Conservation (phyloP, 129 eudicot genomes). For the Ambrosia artemisiifolia region DNA sequence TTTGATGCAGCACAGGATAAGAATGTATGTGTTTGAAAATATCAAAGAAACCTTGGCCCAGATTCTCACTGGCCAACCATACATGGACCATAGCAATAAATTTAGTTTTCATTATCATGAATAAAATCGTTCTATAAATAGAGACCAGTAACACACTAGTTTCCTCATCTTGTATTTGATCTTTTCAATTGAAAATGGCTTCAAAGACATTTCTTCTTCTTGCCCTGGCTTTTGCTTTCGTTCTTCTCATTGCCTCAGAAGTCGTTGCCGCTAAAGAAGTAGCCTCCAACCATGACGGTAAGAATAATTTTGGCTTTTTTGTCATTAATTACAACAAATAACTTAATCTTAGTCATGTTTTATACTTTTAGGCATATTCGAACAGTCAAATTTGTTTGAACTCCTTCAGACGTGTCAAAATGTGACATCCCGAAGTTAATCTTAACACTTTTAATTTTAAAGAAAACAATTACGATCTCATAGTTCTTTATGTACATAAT, state of each 20-base stretch:
- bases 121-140: conserved; percentile 9
- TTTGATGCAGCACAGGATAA: neutral
- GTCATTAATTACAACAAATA: neutral
- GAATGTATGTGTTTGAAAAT: neutral
- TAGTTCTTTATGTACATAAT: no score
- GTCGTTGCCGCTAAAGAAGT: neutral
- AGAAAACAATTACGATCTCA: no score
- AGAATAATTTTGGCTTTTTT: neutral
- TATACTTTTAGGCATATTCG: no score
- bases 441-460: no score
- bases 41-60: neutral
- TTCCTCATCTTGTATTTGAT: neutral
- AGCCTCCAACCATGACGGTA: conserved; percentile 1
- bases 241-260: conserved; percentile 10
- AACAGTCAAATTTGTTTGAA: no score
- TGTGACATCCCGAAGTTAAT: no score
- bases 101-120: neutral
- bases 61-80: neutral
- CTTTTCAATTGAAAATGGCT: conserved; percentile 1
- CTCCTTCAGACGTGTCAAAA: no score
- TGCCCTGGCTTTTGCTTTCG: conserved; percentile 10
- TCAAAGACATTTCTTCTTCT: conserved; percentile 14
- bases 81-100: no score
- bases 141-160: neutral
- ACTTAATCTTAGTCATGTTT: no score